Conservation (phyloP, 2,329 filamentous ascomycete genomes). For the Aspergillus aculeatinus region DNA sequence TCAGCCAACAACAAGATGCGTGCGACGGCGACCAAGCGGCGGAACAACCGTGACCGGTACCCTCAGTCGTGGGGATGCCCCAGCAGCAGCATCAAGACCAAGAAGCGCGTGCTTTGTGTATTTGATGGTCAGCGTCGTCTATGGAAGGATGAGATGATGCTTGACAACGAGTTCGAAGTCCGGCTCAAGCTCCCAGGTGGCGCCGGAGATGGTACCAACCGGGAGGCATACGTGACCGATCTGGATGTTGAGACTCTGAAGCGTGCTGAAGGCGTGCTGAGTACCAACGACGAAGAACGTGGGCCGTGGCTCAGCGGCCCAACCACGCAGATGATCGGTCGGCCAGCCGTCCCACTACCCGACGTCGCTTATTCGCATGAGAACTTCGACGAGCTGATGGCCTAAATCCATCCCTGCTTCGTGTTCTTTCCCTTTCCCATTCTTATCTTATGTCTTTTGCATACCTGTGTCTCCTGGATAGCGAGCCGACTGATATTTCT, state of each 20-base stretch:
- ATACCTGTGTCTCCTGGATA: too few relatives aligned
- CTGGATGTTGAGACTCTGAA: conserved; percentile 87
- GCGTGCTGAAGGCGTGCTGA: conserved; percentile 79
- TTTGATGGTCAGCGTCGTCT: conserved; percentile 85
- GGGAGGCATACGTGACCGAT: conserved; percentile 81
- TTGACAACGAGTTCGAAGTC: conserved; percentile 91
- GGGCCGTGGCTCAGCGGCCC: conserved; percentile 66
- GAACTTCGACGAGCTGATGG: conserved; percentile 36
- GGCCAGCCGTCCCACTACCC: conserved; percentile 32
- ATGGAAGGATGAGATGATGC: conserved; percentile 99
- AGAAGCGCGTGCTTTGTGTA: conserved; percentile 91
- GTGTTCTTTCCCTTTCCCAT: not conserved
- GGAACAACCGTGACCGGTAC: conserved; percentile 91
- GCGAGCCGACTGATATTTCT: too few relatives aligned
- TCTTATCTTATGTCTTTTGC: too few relatives aligned
- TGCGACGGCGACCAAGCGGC: conserved; percentile 60
- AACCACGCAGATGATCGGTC: conserved; percentile 34
- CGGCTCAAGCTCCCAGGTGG: conserved; percentile 75
- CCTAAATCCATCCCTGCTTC: conserved; percentile 20
- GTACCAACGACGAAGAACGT: conserved; percentile 80
- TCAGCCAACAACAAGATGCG: conserved; percentile 65
- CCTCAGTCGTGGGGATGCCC: conserved; percentile 92
- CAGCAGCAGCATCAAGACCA: conserved; percentile 93
- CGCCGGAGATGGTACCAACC: conserved; percentile 79
- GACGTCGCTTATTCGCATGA: conserved; percentile 29